Conservation (phyloP, 2,329 filamentous ascomycete species). For the Pestalotiopsis sp. region DNA sequence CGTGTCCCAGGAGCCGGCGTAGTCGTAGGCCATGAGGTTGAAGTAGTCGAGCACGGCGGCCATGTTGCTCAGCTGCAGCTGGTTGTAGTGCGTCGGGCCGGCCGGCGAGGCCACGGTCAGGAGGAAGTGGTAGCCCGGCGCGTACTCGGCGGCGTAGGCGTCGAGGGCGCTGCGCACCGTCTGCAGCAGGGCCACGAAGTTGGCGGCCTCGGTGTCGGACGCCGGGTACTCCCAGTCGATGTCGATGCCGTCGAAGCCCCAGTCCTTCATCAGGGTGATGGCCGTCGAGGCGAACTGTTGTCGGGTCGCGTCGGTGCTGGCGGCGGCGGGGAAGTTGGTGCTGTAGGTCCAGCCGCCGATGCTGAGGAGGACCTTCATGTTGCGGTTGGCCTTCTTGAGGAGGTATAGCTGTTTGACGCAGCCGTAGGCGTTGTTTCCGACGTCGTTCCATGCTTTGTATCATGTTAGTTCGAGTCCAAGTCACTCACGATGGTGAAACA, state of each 20-base stretch:
- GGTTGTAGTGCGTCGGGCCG: constrained; percentile 48
- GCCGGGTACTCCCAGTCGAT: constrained; percentile 44
- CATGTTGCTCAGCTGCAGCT: constrained; percentile 49
- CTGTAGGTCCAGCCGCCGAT: constrained; percentile 90
- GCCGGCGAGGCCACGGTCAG: constrained; percentile 57
- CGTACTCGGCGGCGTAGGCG: constrained; percentile 45
- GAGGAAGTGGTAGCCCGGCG: constrained; percentile 52
- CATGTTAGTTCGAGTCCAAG: constrained; percentile 16
- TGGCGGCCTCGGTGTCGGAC: constrained; percentile 38
- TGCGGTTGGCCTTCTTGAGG: constrained; percentile 76
- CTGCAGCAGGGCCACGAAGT: constrained; percentile 48
- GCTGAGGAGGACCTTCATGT: constrained; percentile 76
- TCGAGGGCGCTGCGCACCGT: constrained; percentile 50
- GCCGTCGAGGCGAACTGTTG: constrained; percentile 69
- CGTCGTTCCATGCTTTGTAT: constrained; percentile 57
- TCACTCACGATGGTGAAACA: no score
- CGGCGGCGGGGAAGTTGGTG: constrained; percentile 70
- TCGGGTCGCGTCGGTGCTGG: constrained; percentile 64
- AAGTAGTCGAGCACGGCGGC: constrained; percentile 53
- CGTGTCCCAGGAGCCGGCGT: constrained; percentile 68
- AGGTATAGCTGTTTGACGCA: constrained; percentile 79
- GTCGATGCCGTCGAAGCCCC: constrained; percentile 57
- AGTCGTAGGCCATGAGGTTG: constrained; percentile 77
- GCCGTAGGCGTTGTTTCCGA: constrained; percentile 75
- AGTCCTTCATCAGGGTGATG: constrained; percentile 71